Conservation (phyloP, 805 yeast species). For the Candida orba region DNA sequence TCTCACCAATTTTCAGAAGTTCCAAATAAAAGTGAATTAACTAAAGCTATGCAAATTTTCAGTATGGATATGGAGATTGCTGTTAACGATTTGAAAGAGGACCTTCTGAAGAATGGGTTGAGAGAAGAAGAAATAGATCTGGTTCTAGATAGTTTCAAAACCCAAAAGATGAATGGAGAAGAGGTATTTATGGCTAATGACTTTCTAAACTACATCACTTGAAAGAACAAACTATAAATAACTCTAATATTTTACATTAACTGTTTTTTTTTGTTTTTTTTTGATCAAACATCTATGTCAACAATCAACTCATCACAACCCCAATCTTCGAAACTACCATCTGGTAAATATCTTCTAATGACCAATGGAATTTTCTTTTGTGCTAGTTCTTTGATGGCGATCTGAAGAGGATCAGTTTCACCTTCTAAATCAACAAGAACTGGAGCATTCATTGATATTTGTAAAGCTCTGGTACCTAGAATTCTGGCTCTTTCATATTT, state of each 20-base stretch:
- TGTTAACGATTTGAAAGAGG: constrained; percentile 40
- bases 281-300: constrained; percentile 39
- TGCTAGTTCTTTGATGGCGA: constrained; percentile 93
- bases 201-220: constrained; percentile 41
- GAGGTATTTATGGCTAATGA: constrained; percentile 52
- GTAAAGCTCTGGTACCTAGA: constrained; percentile 94
- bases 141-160: constrained; percentile 48
- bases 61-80: constrained; percentile 37
- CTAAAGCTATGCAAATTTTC: constrained; percentile 54
- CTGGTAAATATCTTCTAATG: constrained; percentile 93
- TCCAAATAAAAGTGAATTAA: constrained; percentile 44
- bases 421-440: constrained; percentile 97
- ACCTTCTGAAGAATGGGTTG: constrained; percentile 39
- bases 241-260: neutral
- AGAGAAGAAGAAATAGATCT: constrained; percentile 37
- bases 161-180: constrained; percentile 48
- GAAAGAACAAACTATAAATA: neutral
- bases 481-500: constrained; percentile 97
- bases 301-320: constrained; percentile 96
- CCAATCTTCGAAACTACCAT: constrained; percentile 97
- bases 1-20: constrained; percentile 46
- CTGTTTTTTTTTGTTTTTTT: neutral
- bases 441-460: constrained; percentile 97
- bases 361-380: constrained; percentile 94
- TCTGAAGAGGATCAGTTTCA: constrained; percentile 96